These are phyloP conservation scores for Gastrolobium bilobum DNA, from an alignment of 306 rosid species.

Conservation along the genomic window DNA sequence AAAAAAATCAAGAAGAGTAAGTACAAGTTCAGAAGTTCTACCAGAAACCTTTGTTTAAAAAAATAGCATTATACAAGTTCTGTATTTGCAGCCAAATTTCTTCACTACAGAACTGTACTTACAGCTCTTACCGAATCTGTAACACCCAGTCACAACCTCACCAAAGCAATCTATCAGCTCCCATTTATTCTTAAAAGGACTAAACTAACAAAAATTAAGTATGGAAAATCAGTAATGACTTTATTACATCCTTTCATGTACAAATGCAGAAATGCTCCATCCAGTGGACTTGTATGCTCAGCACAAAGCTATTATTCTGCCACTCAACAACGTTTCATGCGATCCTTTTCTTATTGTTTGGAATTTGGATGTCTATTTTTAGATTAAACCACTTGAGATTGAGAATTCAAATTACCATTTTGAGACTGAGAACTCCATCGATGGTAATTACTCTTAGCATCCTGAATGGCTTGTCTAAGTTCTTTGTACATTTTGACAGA, in stretches of 20 bases:
- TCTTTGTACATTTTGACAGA: slow-evolving; percentile 70
- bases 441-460: slow-evolving; percentile 49
- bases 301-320: slow-evolving; percentile 18
- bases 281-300: slow-evolving; percentile 47
- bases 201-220: slow-evolving; percentile 31
- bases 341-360: slow-evolving; percentile 18
- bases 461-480: slow-evolving; percentile 57
- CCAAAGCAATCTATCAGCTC: slow-evolving; percentile 25
- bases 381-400: not conserved
- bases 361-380: no score
- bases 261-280: slow-evolving; percentile 61
- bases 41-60: slow-evolving; percentile 41
- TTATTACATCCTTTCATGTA: slow-evolving; percentile 54
- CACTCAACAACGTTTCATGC: slow-evolving; percentile 12
- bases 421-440: slow-evolving; percentile 55
- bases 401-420: slow-evolving; percentile 42
- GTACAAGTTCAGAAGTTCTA: slow-evolving; percentile 15
- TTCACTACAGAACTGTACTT: slow-evolving; percentile 48
- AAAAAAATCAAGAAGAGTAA: slow-evolving; percentile 6
- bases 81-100: slow-evolving; percentile 34
- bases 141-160: slow-evolving; percentile 39
- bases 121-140: slow-evolving; percentile 44
- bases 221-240: slow-evolving; percentile 18
- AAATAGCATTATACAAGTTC: slow-evolving; percentile 47
- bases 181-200: slow-evolving; percentile 48